Percentiles rank a stretch among this genome's conserved stretches.
These are phyloP conservation scores for Elaeis guineensis DNA, from an alignment of 176 grass and related monocot genomes.

Conservation along the genomic window DNA sequence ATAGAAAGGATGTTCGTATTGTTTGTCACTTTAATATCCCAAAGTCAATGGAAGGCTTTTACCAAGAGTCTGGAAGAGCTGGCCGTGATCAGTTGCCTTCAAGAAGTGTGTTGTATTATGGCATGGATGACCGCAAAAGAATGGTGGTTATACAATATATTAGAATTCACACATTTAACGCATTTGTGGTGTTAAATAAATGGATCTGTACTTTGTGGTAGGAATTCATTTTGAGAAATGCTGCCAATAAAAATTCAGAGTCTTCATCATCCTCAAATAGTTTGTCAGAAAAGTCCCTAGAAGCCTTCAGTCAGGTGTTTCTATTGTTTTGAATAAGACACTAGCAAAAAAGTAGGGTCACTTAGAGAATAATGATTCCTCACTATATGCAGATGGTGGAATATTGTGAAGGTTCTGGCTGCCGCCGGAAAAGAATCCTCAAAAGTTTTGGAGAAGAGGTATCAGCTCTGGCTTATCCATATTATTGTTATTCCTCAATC, in stretches of 20 bases:
- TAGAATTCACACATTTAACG: constrained; percentile 1
- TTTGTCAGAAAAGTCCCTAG: constrained; percentile 55
- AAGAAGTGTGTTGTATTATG: constrained; percentile 84
- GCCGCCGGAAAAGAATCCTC: constrained; percentile 70
- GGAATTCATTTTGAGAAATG: constrained; percentile 91
- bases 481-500: too few species aligned
- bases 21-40: constrained; percentile 91
- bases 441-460: constrained; percentile 89
- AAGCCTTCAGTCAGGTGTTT: constrained; percentile 74
- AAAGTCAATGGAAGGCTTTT: constrained; percentile 96
- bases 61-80: constrained; percentile 89
- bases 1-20: constrained; percentile 93
- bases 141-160: constrained; percentile 49
- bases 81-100: constrained; percentile 75
- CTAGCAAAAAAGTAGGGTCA: too few species aligned
- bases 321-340: constrained; percentile 7
- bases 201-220: constrained; percentile 21
- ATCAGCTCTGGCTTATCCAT: too few species aligned
- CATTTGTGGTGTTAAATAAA: constrained; percentile 19
- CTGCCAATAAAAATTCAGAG: constrained; percentile 44
- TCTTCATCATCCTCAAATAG: constrained; percentile 42
- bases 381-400: constrained; percentile 55
- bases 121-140: constrained; percentile 67
- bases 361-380: not conserved
- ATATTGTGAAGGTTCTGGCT: constrained; percentile 77